phyloP scores from a whole-genome alignment of 2,329 filamentous ascomycete species.

The Claviceps sp. region DNA sequence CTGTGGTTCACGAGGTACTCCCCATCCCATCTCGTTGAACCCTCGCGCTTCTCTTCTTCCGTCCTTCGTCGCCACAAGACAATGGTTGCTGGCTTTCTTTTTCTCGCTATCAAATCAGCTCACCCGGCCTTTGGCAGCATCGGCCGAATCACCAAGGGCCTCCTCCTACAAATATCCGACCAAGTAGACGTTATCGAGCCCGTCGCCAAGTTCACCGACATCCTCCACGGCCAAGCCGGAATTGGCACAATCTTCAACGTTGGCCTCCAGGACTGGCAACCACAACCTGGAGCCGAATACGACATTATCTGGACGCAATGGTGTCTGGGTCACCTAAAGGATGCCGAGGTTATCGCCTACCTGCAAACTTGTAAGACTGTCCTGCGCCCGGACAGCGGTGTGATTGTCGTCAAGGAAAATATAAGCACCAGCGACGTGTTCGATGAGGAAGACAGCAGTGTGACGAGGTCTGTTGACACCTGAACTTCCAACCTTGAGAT shows the following conservation, averaged over 20 bases:
- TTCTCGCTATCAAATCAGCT: neutral
- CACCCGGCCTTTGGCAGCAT: conserved; percentile 37
- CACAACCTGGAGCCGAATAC: conserved; percentile 39
- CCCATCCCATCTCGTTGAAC: neutral
- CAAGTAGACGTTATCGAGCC: conserved; percentile 77
- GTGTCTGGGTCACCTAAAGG: conserved; percentile 74
- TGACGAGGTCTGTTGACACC: conserved; percentile 44
- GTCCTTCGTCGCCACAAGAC: neutral
- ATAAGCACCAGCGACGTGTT: conserved; percentile 54
- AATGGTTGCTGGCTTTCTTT: neutral
- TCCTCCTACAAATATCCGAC: conserved; percentile 58
- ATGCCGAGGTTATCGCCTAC: conserved; percentile 56
- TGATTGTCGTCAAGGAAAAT: conserved; percentile 51
- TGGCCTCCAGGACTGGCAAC: conserved; percentile 59
- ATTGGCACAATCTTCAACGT: conserved; percentile 52
- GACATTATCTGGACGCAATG: conserved; percentile 84
- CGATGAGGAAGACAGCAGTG: conserved; percentile 61
- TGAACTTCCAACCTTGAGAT: neutral
- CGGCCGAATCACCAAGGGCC: conserved; percentile 65
- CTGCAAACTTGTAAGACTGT: conserved; percentile 44
- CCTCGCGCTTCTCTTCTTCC: neutral
- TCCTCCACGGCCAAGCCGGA: conserved; percentile 43
- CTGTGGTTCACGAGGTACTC: neutral
- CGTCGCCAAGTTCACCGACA: conserved; percentile 62
- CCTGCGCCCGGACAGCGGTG: conserved; percentile 15